Percentiles rank a stretch among this genome's conserved stretches.
Conservation (phyloP, 306 rosid species). For the Quercus variabilis region DNA sequence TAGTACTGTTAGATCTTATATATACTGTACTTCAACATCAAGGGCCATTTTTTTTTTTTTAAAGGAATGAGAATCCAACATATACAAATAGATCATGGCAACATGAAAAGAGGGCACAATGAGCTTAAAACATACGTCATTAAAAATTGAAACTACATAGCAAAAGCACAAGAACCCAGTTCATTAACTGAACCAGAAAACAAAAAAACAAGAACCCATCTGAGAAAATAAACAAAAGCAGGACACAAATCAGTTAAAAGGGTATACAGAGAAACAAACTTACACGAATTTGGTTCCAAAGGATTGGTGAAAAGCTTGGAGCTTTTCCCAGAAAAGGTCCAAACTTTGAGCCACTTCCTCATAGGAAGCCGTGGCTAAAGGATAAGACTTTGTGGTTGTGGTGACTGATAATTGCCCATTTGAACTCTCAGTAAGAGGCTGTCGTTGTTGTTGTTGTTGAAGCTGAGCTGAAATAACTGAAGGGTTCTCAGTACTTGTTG, state of each 20-base stretch:
- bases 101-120: neutral
- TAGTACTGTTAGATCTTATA: neutral
- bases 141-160: neutral
- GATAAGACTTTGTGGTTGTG: conserved; percentile 33
- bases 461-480: conserved; percentile 19
- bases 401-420: conserved; percentile 25
- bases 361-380: conserved; percentile 53
- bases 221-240: neutral
- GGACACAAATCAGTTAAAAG: neutral
- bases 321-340: conserved; percentile 58
- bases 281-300: conserved; percentile 54
- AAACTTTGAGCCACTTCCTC: conserved; percentile 48
- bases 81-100: neutral
- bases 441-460: conserved; percentile 1
- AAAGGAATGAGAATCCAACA: neutral
- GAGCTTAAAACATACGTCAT: neutral
- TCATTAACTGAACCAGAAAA: neutral
- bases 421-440: neutral
- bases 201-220: conserved; percentile 3
- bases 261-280: neutral
- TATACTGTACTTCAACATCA: neutral
- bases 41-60: neutral
- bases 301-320: conserved; percentile 59
- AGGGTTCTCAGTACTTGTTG: conserved; percentile 13
- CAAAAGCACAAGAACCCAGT: neutral